These are phyloP conservation scores for Neurospora discreta DNA, from an alignment of 495 filamentous ascomycete species.

Conservation along the genomic window DNA sequence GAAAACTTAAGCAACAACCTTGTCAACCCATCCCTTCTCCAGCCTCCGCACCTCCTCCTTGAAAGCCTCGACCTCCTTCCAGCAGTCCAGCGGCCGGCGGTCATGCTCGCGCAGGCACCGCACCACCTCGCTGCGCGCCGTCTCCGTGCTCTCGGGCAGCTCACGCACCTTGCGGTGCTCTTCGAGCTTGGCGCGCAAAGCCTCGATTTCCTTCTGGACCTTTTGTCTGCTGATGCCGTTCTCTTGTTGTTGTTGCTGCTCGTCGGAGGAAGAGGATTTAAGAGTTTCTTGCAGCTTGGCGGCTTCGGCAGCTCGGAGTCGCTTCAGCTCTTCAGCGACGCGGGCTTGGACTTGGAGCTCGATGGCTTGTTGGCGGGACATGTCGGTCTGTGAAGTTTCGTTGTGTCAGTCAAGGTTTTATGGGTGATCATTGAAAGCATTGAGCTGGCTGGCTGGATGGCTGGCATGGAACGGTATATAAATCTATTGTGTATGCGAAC, in stretches of 20 bases:
- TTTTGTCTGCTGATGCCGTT: conserved; percentile 17
- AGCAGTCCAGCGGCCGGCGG: conserved; percentile 86
- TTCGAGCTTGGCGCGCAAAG: conserved; percentile 62
- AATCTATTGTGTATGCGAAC: conserved; percentile 1
- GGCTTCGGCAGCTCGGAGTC: conserved; percentile 48
- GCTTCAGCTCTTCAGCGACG: conserved; percentile 72
- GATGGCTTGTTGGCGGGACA: conserved; percentile 66
- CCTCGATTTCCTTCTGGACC: conserved; percentile 35
- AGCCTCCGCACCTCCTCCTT: conserved; percentile 74
- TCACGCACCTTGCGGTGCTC: conserved; percentile 59
- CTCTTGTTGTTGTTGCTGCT: conserved; percentile 6
- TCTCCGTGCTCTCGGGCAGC: conserved; percentile 49
- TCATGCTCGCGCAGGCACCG: conserved; percentile 79
- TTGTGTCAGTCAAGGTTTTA: background rate
- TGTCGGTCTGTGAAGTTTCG: conserved; percentile 54
- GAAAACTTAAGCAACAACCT: conserved; percentile 42
- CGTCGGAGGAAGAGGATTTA: conserved; percentile 11
- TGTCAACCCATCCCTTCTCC: conserved; percentile 80
- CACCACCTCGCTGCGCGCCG: conserved; percentile 66
- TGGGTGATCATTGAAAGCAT: background rate
- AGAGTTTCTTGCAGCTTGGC: conserved; percentile 50
- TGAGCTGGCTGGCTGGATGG: background rate
- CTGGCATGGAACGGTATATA: background rate
- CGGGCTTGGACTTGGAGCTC: conserved; percentile 86
- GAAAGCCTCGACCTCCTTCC: conserved; percentile 84